Evolutionary conservation across 108 stramenopile species (phyloP).

Genomic region (Ochromonas danica): DNA sequence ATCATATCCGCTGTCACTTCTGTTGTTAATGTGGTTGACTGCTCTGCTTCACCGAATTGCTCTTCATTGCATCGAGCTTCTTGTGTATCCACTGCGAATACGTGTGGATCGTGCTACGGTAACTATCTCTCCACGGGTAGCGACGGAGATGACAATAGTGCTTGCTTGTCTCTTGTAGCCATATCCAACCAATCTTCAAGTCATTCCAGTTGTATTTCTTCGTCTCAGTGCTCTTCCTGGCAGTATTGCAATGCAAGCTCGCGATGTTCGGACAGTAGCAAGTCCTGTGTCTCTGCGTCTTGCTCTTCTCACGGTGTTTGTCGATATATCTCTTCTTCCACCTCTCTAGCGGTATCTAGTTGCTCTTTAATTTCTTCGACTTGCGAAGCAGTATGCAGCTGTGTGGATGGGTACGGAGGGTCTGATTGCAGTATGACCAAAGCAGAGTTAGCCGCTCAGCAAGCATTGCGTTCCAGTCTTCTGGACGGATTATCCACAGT

Average conservation of each 20-base stretch:
- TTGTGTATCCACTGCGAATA: conserved; percentile 21
- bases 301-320: not conserved
- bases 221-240: too few relatives aligned
- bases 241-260: too few relatives aligned
- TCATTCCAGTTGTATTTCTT: too few relatives aligned
- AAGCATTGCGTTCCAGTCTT: not conserved
- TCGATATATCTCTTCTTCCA: not conserved
- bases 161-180: not conserved
- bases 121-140: conserved; percentile 4
- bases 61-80: not conserved
- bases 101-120: conserved; percentile 8
- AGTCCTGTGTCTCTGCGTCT: too few relatives aligned
- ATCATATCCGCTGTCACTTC: not conserved
- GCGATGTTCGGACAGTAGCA: too few relatives aligned
- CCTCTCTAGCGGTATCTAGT: not conserved
- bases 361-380: not conserved
- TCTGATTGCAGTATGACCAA: not conserved
- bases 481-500: not conserved
- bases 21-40: not conserved
- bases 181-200: too few relatives aligned
- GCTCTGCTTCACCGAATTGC: conserved; percentile 18
- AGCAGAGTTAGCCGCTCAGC: not conserved
- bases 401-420: not conserved
- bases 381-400: not conserved
- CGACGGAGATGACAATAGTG: conserved; percentile 5